Conservation (phyloP, 169 alveolate species). For the Plasmodium vinckei region DNA sequence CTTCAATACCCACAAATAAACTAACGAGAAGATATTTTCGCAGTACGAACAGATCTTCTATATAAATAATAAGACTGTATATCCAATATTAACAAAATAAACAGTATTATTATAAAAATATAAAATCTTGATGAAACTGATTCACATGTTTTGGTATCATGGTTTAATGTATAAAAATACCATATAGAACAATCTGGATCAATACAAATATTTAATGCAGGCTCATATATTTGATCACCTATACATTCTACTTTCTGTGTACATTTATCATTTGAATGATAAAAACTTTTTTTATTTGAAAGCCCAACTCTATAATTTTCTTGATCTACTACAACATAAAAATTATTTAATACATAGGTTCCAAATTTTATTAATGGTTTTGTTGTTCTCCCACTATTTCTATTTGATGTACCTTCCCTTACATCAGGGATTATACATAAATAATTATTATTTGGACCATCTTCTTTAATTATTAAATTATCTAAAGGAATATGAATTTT, state of each 20-base stretch:
- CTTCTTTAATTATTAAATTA: conserved; percentile 75
- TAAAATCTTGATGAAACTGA: conserved; percentile 43
- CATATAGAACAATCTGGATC: conserved; percentile 84
- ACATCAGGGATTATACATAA: conserved; percentile 80
- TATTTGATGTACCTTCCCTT: conserved; percentile 47
- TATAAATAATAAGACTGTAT: conserved; percentile 67
- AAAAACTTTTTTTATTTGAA: conserved; percentile 70
- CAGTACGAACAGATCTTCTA: conserved; percentile 66
- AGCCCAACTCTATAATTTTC: conserved; percentile 81
- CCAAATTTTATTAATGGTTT: conserved; percentile 85
- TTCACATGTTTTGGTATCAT: conserved; percentile 71
- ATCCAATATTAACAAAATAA: conserved; percentile 33
- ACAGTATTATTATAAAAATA: conserved; percentile 20
- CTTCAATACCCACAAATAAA: not conserved
- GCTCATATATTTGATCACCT: conserved; percentile 83
- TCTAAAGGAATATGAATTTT: conserved; percentile 76
- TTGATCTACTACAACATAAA: conserved; percentile 82
- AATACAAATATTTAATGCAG: conserved; percentile 83
- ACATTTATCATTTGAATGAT: conserved; percentile 74
- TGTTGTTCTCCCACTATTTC: conserved; percentile 78
- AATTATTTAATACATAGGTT: conserved; percentile 80
- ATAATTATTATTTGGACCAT: conserved; percentile 26
- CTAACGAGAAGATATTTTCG: conserved; percentile 61
- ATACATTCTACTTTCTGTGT: conserved; percentile 66
- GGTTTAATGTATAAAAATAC: conserved; percentile 81